Evolutionary conservation across 139 green algal species (phyloP), one percentile per base, ranked within the genome.

Genomic region (Picochlorum sp.): DNA sequence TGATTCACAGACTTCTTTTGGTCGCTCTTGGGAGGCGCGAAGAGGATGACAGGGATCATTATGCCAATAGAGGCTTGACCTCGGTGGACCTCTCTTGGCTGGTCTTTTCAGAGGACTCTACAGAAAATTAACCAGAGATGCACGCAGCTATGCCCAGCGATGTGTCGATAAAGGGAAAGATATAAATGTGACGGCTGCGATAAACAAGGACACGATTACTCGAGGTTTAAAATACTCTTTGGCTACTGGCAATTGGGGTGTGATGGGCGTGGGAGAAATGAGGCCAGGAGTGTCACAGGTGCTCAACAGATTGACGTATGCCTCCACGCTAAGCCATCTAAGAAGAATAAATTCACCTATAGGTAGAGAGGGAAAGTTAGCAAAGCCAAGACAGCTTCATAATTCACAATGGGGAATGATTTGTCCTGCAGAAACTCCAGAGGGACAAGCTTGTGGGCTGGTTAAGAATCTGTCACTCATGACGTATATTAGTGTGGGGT

Each of bases 401-500:
- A 98, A 94, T 77, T 86, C 69, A n/a, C 87, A 97, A 72, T 99
- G 94, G 94, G 94, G 94, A 66, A 95, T 98, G 81, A 90, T 99
- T 62, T 99, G 94, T 78, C 72, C 92, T 82, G 15, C 92, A 1
- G 92, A 98, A 72, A 98, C 92, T 20, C 92, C 92, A 1, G 92
- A 98, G 79, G 92, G 92, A 6, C 86, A 95, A 72, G 88, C 92
- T 6, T 83, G 79, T 65, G 89, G 93, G 2, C 89, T 98, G 61
- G 93, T 98, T 44, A 98, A 98, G 85, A 98, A 98, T 81, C 81
- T 98, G 79, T 89, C 93, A 47, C 85, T 99, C 6, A 99, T 98
- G 94, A 79, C 79, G 7, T 90, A 92, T 77, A 87, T 96, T 69
- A 87, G 77, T 2, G 81, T 85, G 9, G 87, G 86, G 54, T 90